A percentile compares a stretch with the other conserved stretches of the same genome.
Evolutionary conservation across 1,139 yeast species (phyloP).

Genomic region (Magnusiomyces clavatus): DNA sequence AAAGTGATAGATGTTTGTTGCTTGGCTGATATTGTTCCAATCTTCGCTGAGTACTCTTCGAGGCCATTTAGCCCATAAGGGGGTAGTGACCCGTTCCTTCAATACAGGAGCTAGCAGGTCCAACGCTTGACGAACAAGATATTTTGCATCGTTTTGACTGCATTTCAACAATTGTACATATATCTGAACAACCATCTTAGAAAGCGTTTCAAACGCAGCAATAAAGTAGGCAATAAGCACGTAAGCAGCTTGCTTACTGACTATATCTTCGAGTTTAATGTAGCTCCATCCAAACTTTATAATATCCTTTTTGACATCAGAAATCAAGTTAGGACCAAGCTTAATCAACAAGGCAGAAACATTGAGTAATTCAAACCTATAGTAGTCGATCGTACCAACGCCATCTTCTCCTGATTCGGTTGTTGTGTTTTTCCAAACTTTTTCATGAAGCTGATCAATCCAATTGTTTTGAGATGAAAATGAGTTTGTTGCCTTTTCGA

Average conservation of each 20-base stretch:
- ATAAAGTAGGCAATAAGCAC: slow-evolving; percentile 83
- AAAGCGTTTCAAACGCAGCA: slow-evolving; percentile 81
- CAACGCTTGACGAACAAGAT: slow-evolving; percentile 77
- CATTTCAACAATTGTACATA: slow-evolving; percentile 84
- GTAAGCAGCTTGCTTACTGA: slow-evolving; percentile 89
- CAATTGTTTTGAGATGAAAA: slow-evolving; percentile 38
- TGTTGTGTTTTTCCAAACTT: slow-evolving; percentile 64
- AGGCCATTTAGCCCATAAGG: slow-evolving; percentile 94
- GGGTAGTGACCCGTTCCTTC: slow-evolving; percentile 57
- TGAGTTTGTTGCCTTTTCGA: slow-evolving; percentile 29
- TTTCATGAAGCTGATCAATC: slow-evolving; percentile 53
- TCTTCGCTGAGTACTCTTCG: slow-evolving; percentile 88
- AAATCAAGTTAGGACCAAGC: slow-evolving; percentile 53
- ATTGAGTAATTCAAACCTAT: slow-evolving; percentile 72
- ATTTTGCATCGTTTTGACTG: slow-evolving; percentile 78
- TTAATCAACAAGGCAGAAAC: slow-evolving; percentile 71
- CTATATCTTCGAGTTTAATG: slow-evolving; percentile 79
- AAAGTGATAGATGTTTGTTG: slow-evolving; percentile 81
- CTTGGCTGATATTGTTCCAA: slow-evolving; percentile 75
- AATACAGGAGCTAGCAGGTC: slow-evolving; percentile 87
- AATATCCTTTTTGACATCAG: slow-evolving; percentile 71
- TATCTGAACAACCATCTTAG: slow-evolving; percentile 82
- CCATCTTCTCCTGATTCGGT: slow-evolving; percentile 43
- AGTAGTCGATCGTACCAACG: slow-evolving; percentile 67
- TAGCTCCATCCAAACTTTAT: slow-evolving; percentile 94